Base-by-base conservation (phyloP, 2,329 filamentous ascomycete genomes). In the Corinectria fuckeliana region DNA sequence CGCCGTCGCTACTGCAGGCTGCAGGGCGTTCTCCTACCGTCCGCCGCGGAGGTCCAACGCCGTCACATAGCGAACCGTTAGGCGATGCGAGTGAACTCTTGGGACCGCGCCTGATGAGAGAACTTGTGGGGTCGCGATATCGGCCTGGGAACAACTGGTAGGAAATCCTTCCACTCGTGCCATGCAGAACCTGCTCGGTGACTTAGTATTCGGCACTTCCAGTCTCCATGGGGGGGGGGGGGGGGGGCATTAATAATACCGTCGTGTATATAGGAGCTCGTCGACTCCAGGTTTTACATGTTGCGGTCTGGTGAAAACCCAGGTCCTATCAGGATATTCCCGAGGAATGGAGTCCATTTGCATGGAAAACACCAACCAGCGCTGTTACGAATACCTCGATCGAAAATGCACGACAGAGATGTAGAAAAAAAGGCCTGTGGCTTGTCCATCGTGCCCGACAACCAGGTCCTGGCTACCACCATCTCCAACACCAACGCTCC, bases 401-500 rank as follows among this genome's bases (percentile, higher is more conserved):
- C 47, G 16, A 63, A 58, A 63, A 68, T 69, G 66, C 58, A 68
- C 60, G 44, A 47, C 25, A 59, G 52, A 41, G 66, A 67, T 52
- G 61, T 60, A 58, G 62, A 69, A 39, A 68, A 69, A 54, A 59
- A 51, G 25, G 36, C 39, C 23, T 50, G 42, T 28, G 55, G 42
- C 48, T 45, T 48, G 13, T 60, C 56, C n/a, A 34, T 47, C 26
- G 49, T 3, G 30, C 45, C 9, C 18, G 41, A 60, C 7, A 52
- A 45, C 25, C 50, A 62, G 9, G 26, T 58, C 32, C 60, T 71
- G 16, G 54, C 60, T 36, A 49, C 60, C n/a, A 65, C 60, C 34
- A 68, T 69, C 50, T 71, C 70, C 56, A 66, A 70, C 47, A 64
- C 67, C 45, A 61, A 66, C 52, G 67, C 66, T 18, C 67, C 69